Conservation (phyloP, 78 protist species). For the Salpingoeca rosetta region DNA sequence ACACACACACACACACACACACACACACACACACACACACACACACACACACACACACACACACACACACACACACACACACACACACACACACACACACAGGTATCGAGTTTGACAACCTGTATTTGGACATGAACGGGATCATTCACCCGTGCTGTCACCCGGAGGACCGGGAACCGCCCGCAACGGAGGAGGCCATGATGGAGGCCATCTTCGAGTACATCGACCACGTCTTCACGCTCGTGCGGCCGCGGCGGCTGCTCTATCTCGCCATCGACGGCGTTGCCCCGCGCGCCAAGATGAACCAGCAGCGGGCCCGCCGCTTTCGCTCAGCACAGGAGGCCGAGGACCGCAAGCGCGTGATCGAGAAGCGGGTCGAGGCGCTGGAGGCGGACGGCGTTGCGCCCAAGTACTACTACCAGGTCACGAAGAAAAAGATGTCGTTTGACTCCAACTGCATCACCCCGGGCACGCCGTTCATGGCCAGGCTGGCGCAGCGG, state of each 20-base stretch:
- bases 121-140: slow-evolving; percentile 99
- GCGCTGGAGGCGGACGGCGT: not conserved
- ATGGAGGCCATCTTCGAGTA: slow-evolving; percentile 70
- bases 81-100: not conserved
- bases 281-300: slow-evolving; percentile 98
- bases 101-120: slow-evolving; percentile 57
- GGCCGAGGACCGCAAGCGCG: slow-evolving; percentile 10
- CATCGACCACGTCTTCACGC: slow-evolving; percentile 82
- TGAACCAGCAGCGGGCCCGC: slow-evolving; percentile 84
- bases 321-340: slow-evolving; percentile 84
- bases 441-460: slow-evolving; percentile 60
- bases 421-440: not conserved
- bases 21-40: not conserved
- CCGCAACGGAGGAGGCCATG: slow-evolving; percentile 69
- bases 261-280: slow-evolving; percentile 85
- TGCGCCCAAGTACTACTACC: not conserved
- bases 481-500: slow-evolving; percentile 62
- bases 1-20: not conserved
- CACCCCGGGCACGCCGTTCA: slow-evolving; percentile 97
- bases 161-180: slow-evolving; percentile 62
- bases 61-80: too few relatives aligned
- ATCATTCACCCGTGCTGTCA: slow-evolving; percentile 95
- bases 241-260: slow-evolving; percentile 91
- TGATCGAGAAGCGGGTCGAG: not conserved
- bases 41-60: not conserved